Evolutionary conservation across 805 yeast genomes (phyloP), one percentile per base, ranked within the genome.

Genomic region (Saccharomyces mikatae): DNA sequence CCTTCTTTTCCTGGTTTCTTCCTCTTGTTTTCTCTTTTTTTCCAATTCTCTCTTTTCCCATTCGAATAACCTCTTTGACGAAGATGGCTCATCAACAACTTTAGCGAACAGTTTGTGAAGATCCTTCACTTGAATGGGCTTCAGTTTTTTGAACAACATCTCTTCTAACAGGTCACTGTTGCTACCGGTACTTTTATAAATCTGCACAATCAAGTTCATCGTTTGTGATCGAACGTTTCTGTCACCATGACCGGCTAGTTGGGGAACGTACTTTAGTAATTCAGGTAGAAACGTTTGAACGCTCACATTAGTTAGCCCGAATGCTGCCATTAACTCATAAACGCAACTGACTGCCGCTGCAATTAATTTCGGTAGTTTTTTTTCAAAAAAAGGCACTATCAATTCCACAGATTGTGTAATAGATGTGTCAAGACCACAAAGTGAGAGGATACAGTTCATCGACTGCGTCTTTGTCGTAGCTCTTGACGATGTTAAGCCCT

Each of bases 81-180:
- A 50, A 13, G 47, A 3, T 48, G 28, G 26, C 17, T 66, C 71
- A 47, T 63, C 72, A 51, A 71, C 70, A 8, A 78, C 77, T 41
- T 76, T 77, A 47, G 77, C 86, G 67, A 92, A 89, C 27, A 81
- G 83, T 36, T 81, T 80, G 6, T 81, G 75, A 55, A 92, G 76
- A 65, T 91, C 98, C 58, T 85, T 87, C 70, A 89, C 92, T 69
- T 92, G 98, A 22, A 90, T 89, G 0, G 97, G 96, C 67, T 92
- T 94, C 71, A 94, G 76, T 28, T 82, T 82, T 2, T 85, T 80
- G 53, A 89, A 80, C 44, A 89, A 71, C 0, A 83, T 66, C 14
- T 77, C 75, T 52, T 82, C 83, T 46, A 89, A 71, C 0, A 81
- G 68, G 22, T 72, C 79, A 29, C 54, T 56, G 13, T 72, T 65